Base-by-base conservation (phyloP, 805 yeast species). In the Pichia nanzhaoensis region DNA sequence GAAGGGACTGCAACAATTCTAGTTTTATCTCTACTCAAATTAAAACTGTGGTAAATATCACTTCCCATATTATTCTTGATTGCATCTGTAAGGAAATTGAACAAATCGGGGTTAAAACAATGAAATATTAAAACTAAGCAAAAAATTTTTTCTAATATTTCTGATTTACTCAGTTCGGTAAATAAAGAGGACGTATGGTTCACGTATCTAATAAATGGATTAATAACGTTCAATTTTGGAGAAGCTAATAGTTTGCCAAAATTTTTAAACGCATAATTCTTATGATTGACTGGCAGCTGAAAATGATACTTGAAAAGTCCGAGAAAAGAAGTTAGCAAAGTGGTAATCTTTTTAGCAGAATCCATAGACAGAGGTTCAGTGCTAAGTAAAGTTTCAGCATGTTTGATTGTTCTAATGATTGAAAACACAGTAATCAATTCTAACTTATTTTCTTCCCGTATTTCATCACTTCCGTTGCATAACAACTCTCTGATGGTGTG, bases 391-490 rank as follows among this genome's bases (percentile, higher is more conserved):
- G 22, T 8, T 14, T 48, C 49, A 3, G 58, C 30, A 21, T 55
- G 53, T 20, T 45, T 48, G 3, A 44, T 38, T 1, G 50, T 32
- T 36, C 51, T 59, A 8, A 55, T 44, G 14, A 59, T 54, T 14
- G 61, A 53, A 19, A 53, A 21, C 2, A 57, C 58, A 1, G 64
- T 55, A 6, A 59, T 50, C 3, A 61, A 45, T 42, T 61, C 66
- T 6, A 61, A 39, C 35, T 54, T 55, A 20, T 39, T 40, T 22
- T 51, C 55, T 27, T 50, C 47, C 34, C 48, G 42, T 1, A 3
- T n/a, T 16, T 14, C n/a, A 5, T 27, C 33, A 32, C 37, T 21
- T 14, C 27, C 12, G 19, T 34, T 18, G 2, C 39, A 43, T 3
- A 49, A 30, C 4, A 30, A 9, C 10, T 9, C 14, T 37, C 33